phyloP scores from a whole-genome alignment of 2,329 filamentous ascomycete genomes.

The Paraphaeosphaeria sporulosa region DNA sequence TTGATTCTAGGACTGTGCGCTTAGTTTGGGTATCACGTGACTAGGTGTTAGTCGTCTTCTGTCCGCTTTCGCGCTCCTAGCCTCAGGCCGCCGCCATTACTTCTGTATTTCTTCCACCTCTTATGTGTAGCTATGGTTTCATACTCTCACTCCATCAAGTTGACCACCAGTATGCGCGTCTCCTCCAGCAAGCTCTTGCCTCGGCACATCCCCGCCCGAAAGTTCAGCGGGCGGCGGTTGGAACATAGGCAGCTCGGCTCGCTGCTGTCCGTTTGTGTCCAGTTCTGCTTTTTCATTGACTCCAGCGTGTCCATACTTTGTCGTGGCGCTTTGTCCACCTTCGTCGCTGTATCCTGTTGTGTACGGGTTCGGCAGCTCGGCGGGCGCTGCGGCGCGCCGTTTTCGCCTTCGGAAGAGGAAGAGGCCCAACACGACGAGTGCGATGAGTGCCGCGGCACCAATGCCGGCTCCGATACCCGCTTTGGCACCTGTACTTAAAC shows the following conservation, averaged over 20 bases:
- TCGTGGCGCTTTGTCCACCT: background rate
- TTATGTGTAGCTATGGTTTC: background rate
- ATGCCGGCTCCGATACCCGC: slow-evolving; percentile 29
- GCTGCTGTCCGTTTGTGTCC: background rate
- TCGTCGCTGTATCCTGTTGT: background rate
- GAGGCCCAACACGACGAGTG: slow-evolving; percentile 74
- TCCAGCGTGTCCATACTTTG: background rate
- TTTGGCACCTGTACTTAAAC: slow-evolving; percentile 31
- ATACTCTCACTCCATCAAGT: background rate
- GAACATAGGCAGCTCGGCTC: slow-evolving; percentile 24
- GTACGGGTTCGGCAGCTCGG: background rate
- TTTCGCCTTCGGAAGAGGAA: slow-evolving; percentile 29
- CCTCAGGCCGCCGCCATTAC: background rate
- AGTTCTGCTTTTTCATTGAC: slow-evolving; percentile 1
- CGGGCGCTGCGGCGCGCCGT: slow-evolving; percentile 5
- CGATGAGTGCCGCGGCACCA: slow-evolving; percentile 27
- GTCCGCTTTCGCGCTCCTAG: too few species aligned
- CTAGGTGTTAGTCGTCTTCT: background rate
- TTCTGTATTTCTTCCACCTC: background rate
- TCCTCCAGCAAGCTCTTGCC: background rate
- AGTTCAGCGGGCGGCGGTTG: background rate
- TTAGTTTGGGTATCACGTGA: slow-evolving; percentile 2
- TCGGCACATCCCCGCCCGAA: slow-evolving; percentile 9
- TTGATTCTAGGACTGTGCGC: too few species aligned
- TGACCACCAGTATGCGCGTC: background rate